Conservation (phyloP, 208 protist species). For the Crithidia bombi region DNA sequence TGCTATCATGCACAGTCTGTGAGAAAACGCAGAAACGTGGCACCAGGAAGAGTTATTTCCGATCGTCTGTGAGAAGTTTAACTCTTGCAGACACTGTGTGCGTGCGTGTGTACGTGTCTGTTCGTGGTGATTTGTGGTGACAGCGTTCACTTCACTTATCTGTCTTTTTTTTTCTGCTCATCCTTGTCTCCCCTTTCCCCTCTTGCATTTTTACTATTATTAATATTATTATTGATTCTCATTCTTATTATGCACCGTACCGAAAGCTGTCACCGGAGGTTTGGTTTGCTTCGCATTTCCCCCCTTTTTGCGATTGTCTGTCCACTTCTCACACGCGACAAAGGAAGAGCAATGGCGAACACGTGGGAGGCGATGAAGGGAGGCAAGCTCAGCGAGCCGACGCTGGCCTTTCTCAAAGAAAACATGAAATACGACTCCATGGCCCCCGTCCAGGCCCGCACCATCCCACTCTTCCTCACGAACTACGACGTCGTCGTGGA, state of each 20-base stretch:
- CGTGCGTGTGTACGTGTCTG: no score
- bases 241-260: no score
- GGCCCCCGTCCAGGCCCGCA: conserved; percentile 93
- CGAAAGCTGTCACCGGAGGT: no score
- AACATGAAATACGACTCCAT: conserved; percentile 80
- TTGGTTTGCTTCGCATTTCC: conserved; percentile 1
- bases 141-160: no score
- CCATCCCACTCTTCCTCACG: conserved; percentile 88
- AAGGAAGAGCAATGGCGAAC: conserved; percentile 28
- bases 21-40: no score
- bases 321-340: background rate
- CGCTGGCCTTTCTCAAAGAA: conserved; percentile 70
- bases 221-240: no score
- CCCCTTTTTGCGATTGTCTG: background rate
- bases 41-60: no score
- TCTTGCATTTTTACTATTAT: background rate
- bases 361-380: conserved; percentile 87
- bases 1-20: no score
- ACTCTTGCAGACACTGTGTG: no score
- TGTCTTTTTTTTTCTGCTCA: conserved; percentile 3
- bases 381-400: conserved; percentile 61
- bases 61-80: no score
- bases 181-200: background rate
- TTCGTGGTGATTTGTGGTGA: no score
- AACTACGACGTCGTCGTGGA: conserved; percentile 94